Conservation (phyloP, 83 land plant species). For the Thuja plicata region DNA sequence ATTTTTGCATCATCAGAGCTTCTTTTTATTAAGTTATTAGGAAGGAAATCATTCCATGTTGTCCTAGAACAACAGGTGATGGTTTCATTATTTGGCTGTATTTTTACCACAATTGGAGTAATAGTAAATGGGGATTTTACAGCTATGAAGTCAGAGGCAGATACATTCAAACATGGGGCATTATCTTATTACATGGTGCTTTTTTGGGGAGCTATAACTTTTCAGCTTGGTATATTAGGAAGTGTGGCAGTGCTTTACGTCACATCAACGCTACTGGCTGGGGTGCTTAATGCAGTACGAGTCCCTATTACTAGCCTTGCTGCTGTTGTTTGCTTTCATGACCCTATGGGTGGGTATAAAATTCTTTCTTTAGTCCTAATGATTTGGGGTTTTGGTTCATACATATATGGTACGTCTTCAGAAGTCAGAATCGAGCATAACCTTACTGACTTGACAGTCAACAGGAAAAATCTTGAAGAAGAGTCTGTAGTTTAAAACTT, state of each 20-base stretch:
- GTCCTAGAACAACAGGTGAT: slow-evolving; percentile 80
- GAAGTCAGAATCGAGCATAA: background rate
- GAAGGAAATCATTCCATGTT: slow-evolving; percentile 79
- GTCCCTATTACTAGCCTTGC: slow-evolving; percentile 81
- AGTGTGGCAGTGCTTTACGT: slow-evolving; percentile 69
- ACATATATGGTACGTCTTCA: slow-evolving; percentile 55
- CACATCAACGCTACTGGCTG: slow-evolving; percentile 77
- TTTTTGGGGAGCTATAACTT: slow-evolving; percentile 72
- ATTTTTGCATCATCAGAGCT: slow-evolving; percentile 88
- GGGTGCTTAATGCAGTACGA: slow-evolving; percentile 78
- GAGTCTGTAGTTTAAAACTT: background rate
- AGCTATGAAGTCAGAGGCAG: slow-evolving; percentile 58
- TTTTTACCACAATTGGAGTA: slow-evolving; percentile 70
- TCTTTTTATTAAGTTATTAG: slow-evolving; percentile 63
- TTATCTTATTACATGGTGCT: slow-evolving; percentile 61
- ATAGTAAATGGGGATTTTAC: slow-evolving; percentile 48
- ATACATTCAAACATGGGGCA: slow-evolving; percentile 53
- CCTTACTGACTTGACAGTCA: background rate
- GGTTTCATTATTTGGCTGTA: slow-evolving; percentile 70
- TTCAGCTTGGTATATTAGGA: slow-evolving; percentile 80
- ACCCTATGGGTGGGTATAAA: slow-evolving; percentile 84
- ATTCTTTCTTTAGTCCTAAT: slow-evolving; percentile 70
- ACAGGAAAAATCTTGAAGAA: background rate
- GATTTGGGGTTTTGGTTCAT: slow-evolving; percentile 82
- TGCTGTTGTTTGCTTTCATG: slow-evolving; percentile 69